Evolutionary conservation across 179 eudicot genomes (phyloP).

Genomic region (Sideroxylon spinosum): DNA sequence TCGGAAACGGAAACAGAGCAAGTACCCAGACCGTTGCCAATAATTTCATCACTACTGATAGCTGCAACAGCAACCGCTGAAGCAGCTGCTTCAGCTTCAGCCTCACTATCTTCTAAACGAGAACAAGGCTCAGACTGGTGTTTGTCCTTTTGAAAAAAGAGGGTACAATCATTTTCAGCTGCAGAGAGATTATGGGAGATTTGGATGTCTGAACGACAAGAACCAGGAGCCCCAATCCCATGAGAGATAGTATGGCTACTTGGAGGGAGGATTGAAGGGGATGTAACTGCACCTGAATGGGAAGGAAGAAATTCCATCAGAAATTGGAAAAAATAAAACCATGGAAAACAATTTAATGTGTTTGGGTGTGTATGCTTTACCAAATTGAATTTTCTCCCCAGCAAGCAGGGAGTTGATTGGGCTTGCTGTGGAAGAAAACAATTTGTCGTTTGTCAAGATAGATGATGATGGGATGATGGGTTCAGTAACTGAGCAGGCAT

Average conservation of each 20-base stretch:
- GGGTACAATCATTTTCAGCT: constrained; percentile 35
- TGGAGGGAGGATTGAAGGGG: constrained; percentile 68
- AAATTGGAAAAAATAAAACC: background rate
- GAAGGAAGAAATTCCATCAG: background rate
- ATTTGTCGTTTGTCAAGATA: constrained; percentile 45
- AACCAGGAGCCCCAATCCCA: constrained; percentile 58
- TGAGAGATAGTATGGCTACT: constrained; percentile 48
- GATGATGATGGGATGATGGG: constrained; percentile 49
- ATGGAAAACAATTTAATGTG: background rate
- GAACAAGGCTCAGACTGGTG: constrained; percentile 37
- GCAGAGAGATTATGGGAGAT: constrained; percentile 38
- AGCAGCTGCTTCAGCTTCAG: constrained; percentile 78
- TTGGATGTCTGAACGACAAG: constrained; percentile 50
- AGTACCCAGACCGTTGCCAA: constrained; percentile 39
- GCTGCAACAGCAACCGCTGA: constrained; percentile 91
- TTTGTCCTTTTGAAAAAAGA: constrained; percentile 51
- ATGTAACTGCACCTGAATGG: constrained; percentile 84
- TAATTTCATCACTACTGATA: constrained; percentile 67
- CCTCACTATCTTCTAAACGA: constrained; percentile 62
- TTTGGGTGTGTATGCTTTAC: constrained; percentile 33
- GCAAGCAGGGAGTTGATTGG: constrained; percentile 92
- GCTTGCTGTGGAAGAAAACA: constrained; percentile 58
- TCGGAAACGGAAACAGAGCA: constrained; percentile 35
- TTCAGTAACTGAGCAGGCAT: constrained; percentile 37
- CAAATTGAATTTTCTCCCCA: constrained; percentile 97